Conservation (phyloP, 306 rosid species). For the Rosa multiflora region DNA sequence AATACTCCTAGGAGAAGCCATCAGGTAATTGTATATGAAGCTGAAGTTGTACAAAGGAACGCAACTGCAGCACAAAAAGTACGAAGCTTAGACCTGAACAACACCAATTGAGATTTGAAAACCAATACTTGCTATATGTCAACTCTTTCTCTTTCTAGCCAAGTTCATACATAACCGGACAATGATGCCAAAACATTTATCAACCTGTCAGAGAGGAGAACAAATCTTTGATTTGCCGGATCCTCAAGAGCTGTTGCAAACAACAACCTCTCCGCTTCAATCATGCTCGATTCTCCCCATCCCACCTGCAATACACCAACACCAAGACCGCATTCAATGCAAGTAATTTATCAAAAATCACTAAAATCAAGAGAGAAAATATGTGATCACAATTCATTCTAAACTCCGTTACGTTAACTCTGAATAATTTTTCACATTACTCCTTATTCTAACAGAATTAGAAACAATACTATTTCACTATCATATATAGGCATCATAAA, state of each 20-base stretch:
- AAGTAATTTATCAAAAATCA: neutral
- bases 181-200: conserved; percentile 4
- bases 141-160: neutral
- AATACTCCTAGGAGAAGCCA: conserved; percentile 80
- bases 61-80: conserved; percentile 65
- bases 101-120: too few species aligned
- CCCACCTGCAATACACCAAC: conserved; percentile 35
- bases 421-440: too few species aligned
- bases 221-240: conserved; percentile 91
- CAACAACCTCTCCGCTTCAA: conserved; percentile 48
- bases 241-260: conserved; percentile 68
- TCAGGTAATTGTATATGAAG: conserved; percentile 72
- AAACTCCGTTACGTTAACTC: too few species aligned
- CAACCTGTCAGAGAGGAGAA: conserved; percentile 93
- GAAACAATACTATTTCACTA: too few species aligned
- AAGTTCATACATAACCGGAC: neutral
- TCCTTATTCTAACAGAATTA: too few species aligned
- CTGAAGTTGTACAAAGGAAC: conserved; percentile 94
- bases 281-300: conserved; percentile 62
- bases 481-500: too few species aligned
- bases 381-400: neutral
- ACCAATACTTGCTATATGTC: neutral
- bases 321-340: neutral
- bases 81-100: conserved; percentile 24
- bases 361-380: neutral